These are phyloP conservation scores for Cenchrus americanus DNA, from an alignment of 176 grass and related monocot species.

Conservation along the genomic window DNA sequence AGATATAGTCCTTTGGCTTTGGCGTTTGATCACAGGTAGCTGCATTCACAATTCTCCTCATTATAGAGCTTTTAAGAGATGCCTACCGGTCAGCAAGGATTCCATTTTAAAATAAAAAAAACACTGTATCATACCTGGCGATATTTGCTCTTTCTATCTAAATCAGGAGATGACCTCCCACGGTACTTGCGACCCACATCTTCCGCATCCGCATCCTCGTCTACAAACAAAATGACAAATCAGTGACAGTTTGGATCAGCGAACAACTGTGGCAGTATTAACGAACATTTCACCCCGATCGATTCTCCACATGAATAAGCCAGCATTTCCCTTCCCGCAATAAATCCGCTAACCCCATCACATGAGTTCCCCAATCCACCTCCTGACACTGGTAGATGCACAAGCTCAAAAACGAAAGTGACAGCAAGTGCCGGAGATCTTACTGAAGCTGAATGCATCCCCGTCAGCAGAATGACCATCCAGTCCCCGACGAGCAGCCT, in stretches of 20 bases:
- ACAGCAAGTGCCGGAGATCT: background rate
- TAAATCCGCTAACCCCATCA: background rate
- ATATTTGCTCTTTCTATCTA: constrained; percentile 20
- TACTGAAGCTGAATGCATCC: background rate
- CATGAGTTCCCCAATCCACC: background rate
- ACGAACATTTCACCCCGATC: background rate
- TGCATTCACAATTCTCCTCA: constrained; percentile 37
- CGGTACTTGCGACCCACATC: background rate
- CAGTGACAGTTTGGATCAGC: background rate
- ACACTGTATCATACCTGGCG: background rate
- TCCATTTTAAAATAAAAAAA: background rate
- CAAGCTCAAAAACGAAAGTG: background rate
- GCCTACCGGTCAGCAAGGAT: background rate
- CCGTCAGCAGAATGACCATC: background rate
- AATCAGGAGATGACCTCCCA: background rate
- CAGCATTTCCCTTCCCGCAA: background rate
- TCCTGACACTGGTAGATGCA: background rate
- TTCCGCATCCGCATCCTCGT: background rate
- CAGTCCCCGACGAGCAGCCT: background rate
- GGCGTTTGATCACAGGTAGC: constrained; percentile 12
- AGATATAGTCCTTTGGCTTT: constrained; percentile 14
- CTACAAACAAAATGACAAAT: background rate
- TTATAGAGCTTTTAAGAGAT: background rate
- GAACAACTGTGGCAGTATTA: background rate
- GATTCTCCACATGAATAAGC: background rate